Evolutionary conservation across 371 early-diverging fungal genomes (phyloP), one percentile per base, ranked within the genome.

Genomic region (Catenaria anguillulae): DNA sequence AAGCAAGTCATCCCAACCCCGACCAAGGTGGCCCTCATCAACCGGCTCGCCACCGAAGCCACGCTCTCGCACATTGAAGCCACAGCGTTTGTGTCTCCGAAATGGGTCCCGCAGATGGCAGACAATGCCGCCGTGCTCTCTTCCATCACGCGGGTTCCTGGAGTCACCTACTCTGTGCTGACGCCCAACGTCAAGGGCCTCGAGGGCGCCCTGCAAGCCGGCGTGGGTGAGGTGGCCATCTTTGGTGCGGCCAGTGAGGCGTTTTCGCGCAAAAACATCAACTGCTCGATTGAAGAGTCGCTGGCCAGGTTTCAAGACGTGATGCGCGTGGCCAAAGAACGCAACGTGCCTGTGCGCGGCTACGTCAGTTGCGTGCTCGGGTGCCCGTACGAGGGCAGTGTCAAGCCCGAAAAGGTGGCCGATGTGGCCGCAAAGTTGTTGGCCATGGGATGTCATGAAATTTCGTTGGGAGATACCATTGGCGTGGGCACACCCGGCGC

Each of bases 41-140:
- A 90, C 66, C 71, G 76, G 23, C 81, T 97, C 15, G 75, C 88
- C 8, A 10, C 29, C 12, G 78, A 84, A 36, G 77, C 89, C n/a
- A 94, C 94, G 21, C 77, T 97, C 34, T 73, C 83, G 1, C 87
- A 84, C 2, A 81, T 97, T 37, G 97, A 97, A 73, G 82, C 91
- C 24, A 89, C 93, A 1, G 86, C 91, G 63, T 95, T 97, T 75
- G 96, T 95, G n/a, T 91, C 92, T 10, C 95, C 96, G 10, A 94
- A 95, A 73, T 92, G 92, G 91, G 93, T 97, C 4, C 97, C 97
- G 61, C 94, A 94, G 80, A 92, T 97, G 93, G 89, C 81, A 37
- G 93, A 93, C 70, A 84, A 86, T 33, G 67, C 69, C 4, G 71
- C 86, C 60, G 90, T 97, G 3, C 80, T 92, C 64, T 75, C 76